Evolutionary conservation across 441 rosid genomes (phyloP).

Genomic region (Pelargonium australe): DNA sequence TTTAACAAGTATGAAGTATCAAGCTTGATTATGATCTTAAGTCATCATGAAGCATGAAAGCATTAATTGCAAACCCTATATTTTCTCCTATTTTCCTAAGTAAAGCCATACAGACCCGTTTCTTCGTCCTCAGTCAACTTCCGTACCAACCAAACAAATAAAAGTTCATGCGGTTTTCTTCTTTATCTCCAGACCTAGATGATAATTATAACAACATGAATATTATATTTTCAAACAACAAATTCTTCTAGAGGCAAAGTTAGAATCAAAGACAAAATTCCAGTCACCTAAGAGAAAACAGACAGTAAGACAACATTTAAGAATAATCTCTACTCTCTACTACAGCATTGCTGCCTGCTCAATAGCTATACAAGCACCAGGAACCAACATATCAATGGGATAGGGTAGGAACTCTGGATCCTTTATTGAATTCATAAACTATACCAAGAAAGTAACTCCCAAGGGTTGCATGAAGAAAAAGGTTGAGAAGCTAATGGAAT

Average conservation of each 20-base stretch:
- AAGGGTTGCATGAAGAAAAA: conserved; percentile 1
- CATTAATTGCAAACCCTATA: background rate
- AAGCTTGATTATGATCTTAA: background rate
- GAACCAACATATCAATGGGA: background rate
- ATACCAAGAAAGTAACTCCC: conserved; percentile 1
- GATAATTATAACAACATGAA: background rate
- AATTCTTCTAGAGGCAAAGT: background rate
- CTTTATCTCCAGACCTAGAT: background rate
- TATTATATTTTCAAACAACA: background rate
- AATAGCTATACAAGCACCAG: background rate
- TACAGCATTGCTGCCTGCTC: background rate
- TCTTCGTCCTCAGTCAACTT: background rate
- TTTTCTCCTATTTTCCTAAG: background rate
- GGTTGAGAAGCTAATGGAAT: background rate
- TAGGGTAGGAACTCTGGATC: background rate
- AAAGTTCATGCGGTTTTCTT: background rate
- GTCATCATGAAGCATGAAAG: background rate
- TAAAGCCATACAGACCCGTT: background rate
- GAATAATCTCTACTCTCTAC: background rate
- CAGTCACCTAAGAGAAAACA: background rate
- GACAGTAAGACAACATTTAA: background rate
- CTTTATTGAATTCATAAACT: background rate
- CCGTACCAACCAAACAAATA: background rate
- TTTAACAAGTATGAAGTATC: no score
- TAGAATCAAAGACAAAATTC: background rate